A percentile compares a stretch with the other conserved stretches of the same genome.
phyloP scores from a whole-genome alignment of 768 basidiomycete genomes.

The Pisolithus orientalis region DNA sequence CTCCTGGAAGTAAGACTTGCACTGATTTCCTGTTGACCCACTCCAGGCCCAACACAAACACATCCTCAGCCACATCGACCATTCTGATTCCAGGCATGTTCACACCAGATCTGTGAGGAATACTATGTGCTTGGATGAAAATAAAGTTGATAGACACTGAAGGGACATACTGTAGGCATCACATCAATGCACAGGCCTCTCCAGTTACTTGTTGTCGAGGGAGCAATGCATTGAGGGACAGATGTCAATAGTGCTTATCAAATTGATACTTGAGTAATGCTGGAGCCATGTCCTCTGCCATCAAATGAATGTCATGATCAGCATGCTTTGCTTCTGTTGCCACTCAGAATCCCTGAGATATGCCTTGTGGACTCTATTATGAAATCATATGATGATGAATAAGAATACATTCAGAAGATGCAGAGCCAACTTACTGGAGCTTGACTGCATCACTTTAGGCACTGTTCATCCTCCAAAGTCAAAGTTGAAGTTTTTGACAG shows the following conservation, averaged over 20 bases:
- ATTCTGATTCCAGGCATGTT: slow-evolving; percentile 83
- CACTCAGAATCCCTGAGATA: slow-evolving; percentile 27
- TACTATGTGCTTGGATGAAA: too few species aligned
- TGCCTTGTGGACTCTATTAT: slow-evolving; percentile 60
- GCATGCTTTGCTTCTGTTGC: background rate
- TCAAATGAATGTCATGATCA: slow-evolving; percentile 4
- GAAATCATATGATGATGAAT: slow-evolving; percentile 18
- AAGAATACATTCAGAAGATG: slow-evolving; percentile 13
- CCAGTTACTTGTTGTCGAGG: too few species aligned
- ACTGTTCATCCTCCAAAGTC: too few species aligned
- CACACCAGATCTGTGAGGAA: slow-evolving; percentile 57
- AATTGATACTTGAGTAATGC: too few species aligned
- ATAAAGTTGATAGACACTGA: too few species aligned
- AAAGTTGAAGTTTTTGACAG: too few species aligned
- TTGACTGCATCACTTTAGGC: too few species aligned
- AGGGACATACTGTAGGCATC: too few species aligned
- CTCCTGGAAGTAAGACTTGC: slow-evolving; percentile 74
- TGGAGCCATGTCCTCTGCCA: slow-evolving; percentile 15
- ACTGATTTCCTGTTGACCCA: slow-evolving; percentile 85
- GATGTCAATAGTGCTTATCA: too few species aligned
- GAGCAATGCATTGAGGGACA: too few species aligned
- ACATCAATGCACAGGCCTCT: too few species aligned
- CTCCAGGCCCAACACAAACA: slow-evolving; percentile 82
- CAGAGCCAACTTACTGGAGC: slow-evolving; percentile 57
- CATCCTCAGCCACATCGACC: slow-evolving; percentile 78